Evolutionary conservation across 2,329 filamentous ascomycete genomes (phyloP).

Genomic region (Colletotrichum sp.): DNA sequence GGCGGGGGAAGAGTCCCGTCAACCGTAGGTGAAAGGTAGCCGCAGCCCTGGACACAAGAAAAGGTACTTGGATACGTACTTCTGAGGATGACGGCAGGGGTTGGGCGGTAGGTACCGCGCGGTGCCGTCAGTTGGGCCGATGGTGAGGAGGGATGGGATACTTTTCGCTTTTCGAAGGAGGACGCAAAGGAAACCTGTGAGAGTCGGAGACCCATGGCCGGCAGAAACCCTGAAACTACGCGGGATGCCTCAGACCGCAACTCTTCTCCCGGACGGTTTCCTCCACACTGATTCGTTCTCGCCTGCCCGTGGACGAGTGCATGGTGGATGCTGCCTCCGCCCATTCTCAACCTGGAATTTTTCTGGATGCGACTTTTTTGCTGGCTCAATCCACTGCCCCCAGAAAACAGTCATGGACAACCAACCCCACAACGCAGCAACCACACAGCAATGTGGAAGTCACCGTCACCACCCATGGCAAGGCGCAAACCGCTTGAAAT

Average conservation of each 20-base stretch:
- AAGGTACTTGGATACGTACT: background rate
- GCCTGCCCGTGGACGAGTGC: background rate
- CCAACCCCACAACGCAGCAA: background rate
- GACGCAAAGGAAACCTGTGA: background rate
- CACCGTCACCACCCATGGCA: background rate
- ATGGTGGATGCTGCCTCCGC: background rate
- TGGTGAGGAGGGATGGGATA: background rate
- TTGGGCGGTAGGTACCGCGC: background rate
- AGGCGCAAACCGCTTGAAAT: background rate
- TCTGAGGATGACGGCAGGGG: background rate
- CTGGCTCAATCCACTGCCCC: background rate
- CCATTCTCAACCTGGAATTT: constrained; percentile 12
- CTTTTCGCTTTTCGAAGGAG: background rate
- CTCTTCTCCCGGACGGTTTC: constrained; percentile 7
- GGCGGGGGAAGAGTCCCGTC: constrained; percentile 8
- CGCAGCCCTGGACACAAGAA: background rate
- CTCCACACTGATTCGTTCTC: constrained; percentile 3
- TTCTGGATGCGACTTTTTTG: constrained; percentile 15
- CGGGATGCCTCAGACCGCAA: constrained; percentile 21
- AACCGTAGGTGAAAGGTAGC: background rate
- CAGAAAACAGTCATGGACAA: background rate
- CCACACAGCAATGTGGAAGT: background rate
- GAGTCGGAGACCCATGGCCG: background rate
- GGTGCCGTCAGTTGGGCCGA: background rate
- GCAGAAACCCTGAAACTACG: constrained; percentile 11